phyloP scores from a whole-genome alignment of 1,139 yeast genomes.

The Suhomyces anneliseae region DNA sequence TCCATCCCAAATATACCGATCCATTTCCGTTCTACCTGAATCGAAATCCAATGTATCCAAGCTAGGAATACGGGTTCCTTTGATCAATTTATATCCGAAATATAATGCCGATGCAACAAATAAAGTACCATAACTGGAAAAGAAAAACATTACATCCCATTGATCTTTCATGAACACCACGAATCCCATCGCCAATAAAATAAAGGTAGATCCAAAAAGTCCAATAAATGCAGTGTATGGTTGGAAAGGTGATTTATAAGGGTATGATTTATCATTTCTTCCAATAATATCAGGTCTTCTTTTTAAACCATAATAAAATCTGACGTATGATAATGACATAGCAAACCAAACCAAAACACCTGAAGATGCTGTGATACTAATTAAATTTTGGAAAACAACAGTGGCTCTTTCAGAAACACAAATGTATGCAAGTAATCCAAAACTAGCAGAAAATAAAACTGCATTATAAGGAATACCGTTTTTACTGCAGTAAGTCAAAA shows the following conservation, averaged over 20 bases:
- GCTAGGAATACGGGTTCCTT: constrained; percentile 58
- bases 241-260: constrained; percentile 74
- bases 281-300: constrained; percentile 65
- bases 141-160: constrained; percentile 66
- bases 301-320: constrained; percentile 70
- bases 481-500: constrained; percentile 59
- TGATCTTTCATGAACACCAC: constrained; percentile 59
- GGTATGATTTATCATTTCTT: constrained; percentile 66
- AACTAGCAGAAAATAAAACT: constrained; percentile 59
- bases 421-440: constrained; percentile 61
- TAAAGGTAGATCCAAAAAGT: constrained; percentile 50
- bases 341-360: constrained; percentile 81
- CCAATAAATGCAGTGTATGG: constrained; percentile 76
- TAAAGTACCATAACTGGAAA: constrained; percentile 67
- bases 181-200: constrained; percentile 69
- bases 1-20: constrained; percentile 69
- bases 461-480: constrained; percentile 74
- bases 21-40: constrained; percentile 75
- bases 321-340: constrained; percentile 68
- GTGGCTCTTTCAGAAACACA: constrained; percentile 61
- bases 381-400: constrained; percentile 63
- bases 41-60: constrained; percentile 73
- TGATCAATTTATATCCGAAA: constrained; percentile 52
- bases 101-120: constrained; percentile 56
- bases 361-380: constrained; percentile 65